phyloP scores from a whole-genome alignment of 176 grass and related monocot genomes.

The Ensete ventricosum region DNA sequence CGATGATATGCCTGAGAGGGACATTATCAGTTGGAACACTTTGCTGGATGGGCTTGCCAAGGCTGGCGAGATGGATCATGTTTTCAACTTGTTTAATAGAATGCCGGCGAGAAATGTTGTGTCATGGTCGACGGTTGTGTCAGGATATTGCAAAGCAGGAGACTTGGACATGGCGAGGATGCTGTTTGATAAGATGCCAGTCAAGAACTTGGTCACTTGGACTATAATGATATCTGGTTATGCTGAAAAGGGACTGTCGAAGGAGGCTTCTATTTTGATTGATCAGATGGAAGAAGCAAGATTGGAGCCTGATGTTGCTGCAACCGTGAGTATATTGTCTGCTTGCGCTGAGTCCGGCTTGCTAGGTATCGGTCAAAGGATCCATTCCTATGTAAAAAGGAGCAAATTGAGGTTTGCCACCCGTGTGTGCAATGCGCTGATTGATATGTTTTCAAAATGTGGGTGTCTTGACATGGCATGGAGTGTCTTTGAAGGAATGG shows the following conservation, averaged over 20 bases:
- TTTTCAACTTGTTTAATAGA: constrained; percentile 43
- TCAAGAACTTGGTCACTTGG: constrained; percentile 66
- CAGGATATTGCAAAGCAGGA: constrained; percentile 60
- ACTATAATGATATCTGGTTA: constrained; percentile 67
- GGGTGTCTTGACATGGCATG: constrained; percentile 49
- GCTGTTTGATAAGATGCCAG: constrained; percentile 61
- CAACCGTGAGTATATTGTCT: constrained; percentile 59
- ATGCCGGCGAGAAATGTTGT: constrained; percentile 69
- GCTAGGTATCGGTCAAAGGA: constrained; percentile 59
- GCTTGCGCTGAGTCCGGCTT: constrained; percentile 61
- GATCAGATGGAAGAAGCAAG: constrained; percentile 41
- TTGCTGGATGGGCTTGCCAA: constrained; percentile 55
- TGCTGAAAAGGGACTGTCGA: constrained; percentile 35
- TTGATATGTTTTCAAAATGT: constrained; percentile 76
- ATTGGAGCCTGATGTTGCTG: constrained; percentile 41
- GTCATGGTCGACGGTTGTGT: constrained; percentile 60
- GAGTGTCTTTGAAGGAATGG: constrained; percentile 50
- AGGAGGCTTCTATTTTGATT: constrained; percentile 49
- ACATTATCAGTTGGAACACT: constrained; percentile 69
- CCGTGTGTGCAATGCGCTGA: constrained; percentile 57
- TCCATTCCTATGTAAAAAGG: constrained; percentile 37
- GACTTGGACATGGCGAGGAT: constrained; percentile 56
- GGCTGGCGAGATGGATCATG: constrained; percentile 34
- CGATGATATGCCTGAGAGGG: constrained; percentile 57
- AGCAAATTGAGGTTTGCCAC: constrained; percentile 33